phyloP scores from a whole-genome alignment of 345 rosid genomes.

The Lumnitzera littorea region DNA sequence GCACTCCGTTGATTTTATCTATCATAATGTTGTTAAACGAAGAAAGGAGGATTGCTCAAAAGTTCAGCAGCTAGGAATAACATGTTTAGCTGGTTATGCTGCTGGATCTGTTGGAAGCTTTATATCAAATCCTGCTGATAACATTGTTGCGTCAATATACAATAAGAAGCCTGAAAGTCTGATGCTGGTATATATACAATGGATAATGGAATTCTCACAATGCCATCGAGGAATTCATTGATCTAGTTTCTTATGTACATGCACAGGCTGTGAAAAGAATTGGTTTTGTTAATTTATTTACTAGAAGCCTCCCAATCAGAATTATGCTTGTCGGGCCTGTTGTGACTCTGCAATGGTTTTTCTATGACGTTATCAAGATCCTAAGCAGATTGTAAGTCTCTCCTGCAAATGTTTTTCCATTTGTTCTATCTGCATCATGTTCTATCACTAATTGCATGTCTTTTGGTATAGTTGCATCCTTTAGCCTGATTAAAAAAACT shows the following conservation, averaged over 20 bases:
- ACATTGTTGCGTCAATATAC: conserved; percentile 42
- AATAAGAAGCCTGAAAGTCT: conserved; percentile 44
- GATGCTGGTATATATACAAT: conserved; percentile 27
- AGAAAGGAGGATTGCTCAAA: conserved; percentile 41
- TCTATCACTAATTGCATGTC: no score
- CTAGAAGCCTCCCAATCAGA: conserved; percentile 62
- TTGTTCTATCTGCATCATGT: no score
- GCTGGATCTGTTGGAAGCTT: conserved; percentile 47
- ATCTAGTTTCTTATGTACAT: neutral
- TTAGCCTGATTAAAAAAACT: no score
- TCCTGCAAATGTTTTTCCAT: no score
- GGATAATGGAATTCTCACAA: neutral
- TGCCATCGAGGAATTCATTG: neutral
- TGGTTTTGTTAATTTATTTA: conserved; percentile 45
- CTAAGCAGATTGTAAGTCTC: conserved; percentile 54
- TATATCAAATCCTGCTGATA: conserved; percentile 57
- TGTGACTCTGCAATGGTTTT: conserved; percentile 52
- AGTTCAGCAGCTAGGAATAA: conserved; percentile 43
- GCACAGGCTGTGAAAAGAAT: conserved; percentile 51
- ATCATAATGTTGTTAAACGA: conserved; percentile 21
- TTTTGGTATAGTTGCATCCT: no score
- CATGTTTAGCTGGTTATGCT: conserved; percentile 42
- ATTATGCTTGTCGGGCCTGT: conserved; percentile 53
- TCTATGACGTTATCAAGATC: conserved; percentile 52
- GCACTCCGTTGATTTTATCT: conserved; percentile 37